A percentile compares a stretch with the other conserved stretches of the same genome.
phyloP scores from a whole-genome alignment of 768 basidiomycete species.

The Leccinum incarnatum region DNA sequence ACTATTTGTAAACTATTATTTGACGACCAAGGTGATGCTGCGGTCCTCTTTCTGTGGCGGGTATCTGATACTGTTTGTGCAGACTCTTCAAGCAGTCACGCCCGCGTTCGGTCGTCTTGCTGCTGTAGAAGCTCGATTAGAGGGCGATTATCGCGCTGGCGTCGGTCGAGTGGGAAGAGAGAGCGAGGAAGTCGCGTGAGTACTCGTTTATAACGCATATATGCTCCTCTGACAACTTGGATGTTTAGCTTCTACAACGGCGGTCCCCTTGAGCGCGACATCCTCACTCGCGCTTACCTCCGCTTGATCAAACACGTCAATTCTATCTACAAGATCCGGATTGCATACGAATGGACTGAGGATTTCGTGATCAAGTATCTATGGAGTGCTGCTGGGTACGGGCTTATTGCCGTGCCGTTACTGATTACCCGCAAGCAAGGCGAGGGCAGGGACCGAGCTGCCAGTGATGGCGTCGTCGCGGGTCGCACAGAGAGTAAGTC shows the following conservation, averaged over 20 bases:
- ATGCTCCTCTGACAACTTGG: not conserved
- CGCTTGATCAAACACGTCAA: slow-evolving; percentile 86
- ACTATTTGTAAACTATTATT: slow-evolving; percentile 79
- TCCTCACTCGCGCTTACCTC: slow-evolving; percentile 74
- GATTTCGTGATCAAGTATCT: slow-evolving; percentile 96
- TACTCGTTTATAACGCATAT: slow-evolving; percentile 13
- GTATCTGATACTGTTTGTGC: not conserved
- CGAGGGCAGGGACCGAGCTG: slow-evolving; percentile 6
- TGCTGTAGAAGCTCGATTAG: slow-evolving; percentile 78
- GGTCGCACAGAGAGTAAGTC: slow-evolving; percentile 48
- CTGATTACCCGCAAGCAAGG: slow-evolving; percentile 55
- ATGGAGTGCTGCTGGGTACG: slow-evolving; percentile 83
- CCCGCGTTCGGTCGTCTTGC: slow-evolving; percentile 92
- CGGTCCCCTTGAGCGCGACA: slow-evolving; percentile 76
- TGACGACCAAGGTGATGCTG: slow-evolving; percentile 55
- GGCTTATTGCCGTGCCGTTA: slow-evolving; percentile 87
- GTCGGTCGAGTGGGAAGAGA: slow-evolving; percentile 85
- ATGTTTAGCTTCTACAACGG: slow-evolving; percentile 83
- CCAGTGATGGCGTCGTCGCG: slow-evolving; percentile 39
- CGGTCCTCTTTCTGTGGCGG: not conserved
- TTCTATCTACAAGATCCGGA: slow-evolving; percentile 90
- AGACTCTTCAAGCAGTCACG: slow-evolving; percentile 76
- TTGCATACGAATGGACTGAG: slow-evolving; percentile 93
- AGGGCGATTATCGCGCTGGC: slow-evolving; percentile 90
- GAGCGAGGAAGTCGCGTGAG: slow-evolving; percentile 89